Evolutionary conservation across 2,329 filamentous ascomycete species (phyloP).

Genomic region (Stagonosporopsis cucurbitacearum): DNA sequence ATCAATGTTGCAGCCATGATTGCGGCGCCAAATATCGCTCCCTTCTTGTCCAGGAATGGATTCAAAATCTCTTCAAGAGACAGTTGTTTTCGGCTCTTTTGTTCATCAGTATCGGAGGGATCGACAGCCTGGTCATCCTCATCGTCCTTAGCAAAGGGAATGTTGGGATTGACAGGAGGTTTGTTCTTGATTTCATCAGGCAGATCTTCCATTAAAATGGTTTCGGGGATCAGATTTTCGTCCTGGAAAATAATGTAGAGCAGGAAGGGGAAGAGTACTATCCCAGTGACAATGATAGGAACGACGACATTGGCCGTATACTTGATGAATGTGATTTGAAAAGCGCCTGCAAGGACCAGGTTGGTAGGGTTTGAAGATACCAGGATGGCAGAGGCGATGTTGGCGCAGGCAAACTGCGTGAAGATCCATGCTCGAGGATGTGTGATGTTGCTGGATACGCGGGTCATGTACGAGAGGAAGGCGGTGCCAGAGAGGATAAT

Average conservation of each 20-base stretch:
- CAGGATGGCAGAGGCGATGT: constrained; percentile 76
- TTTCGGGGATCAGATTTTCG: constrained; percentile 67
- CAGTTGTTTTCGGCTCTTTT: constrained; percentile 53
- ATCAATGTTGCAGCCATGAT: constrained; percentile 73
- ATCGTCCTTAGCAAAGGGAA: constrained; percentile 67
- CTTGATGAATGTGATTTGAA: constrained; percentile 72
- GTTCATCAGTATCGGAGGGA: constrained; percentile 56
- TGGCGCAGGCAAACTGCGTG: constrained; percentile 74
- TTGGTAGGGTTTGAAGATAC: constrained; percentile 82
- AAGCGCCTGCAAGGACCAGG: constrained; percentile 74
- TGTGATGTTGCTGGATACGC: constrained; percentile 74
- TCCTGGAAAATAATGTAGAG: constrained; percentile 73
- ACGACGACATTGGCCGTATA: constrained; percentile 83
- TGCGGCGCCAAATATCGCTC: constrained; percentile 68
- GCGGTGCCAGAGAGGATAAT: constrained; percentile 77
- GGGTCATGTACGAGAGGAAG: constrained; percentile 78
- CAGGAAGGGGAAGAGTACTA: constrained; percentile 72
- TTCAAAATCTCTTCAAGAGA: constrained; percentile 78
- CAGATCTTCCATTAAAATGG: constrained; percentile 72
- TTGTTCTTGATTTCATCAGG: constrained; percentile 62
- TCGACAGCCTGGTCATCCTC: constrained; percentile 59
- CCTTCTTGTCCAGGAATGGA: constrained; percentile 71
- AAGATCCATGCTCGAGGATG: constrained; percentile 76
- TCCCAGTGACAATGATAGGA: constrained; percentile 70
- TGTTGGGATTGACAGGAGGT: constrained; percentile 74